These are phyloP conservation scores for Stentor roeselii DNA, from an alignment of 73 alveolate species.

Conservation along the genomic window DNA sequence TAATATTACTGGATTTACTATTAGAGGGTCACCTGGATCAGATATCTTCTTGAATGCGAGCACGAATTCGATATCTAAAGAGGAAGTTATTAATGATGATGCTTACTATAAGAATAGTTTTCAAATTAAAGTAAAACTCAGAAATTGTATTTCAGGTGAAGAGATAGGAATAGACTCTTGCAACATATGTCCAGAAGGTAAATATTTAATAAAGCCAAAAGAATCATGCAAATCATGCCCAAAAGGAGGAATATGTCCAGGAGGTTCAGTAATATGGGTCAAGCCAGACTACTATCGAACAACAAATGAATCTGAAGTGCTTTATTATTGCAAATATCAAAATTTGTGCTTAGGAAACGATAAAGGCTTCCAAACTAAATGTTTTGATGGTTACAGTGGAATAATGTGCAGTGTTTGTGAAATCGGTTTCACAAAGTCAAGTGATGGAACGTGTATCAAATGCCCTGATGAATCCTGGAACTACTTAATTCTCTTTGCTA, in stretches of 20 bases:
- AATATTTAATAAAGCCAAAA: neutral
- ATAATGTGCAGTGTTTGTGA: constrained; percentile 57
- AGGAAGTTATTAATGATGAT: neutral
- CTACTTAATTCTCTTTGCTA: constrained; percentile 34
- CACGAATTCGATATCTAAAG: neutral
- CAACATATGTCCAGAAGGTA: neutral
- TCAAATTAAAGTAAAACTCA: too few relatives aligned
- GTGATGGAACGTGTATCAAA: constrained; percentile 42
- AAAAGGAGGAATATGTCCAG: constrained; percentile 5
- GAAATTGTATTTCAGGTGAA: neutral
- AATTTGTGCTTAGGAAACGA: constrained; percentile 55
- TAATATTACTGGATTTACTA: neutral
- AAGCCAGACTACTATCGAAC: constrained; percentile 24
- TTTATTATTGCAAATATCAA: constrained; percentile 33
- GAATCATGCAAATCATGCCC: constrained; percentile 11
- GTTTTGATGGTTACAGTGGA: constrained; percentile 53
- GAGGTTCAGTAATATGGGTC: neutral
- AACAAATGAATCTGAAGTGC: neutral
- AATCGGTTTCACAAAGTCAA: constrained; percentile 56
- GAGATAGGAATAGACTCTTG: neutral
- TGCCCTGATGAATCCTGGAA: constrained; percentile 51
- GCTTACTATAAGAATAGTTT: neutral
- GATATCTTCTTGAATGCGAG: neutral
- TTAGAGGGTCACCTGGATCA: neutral
- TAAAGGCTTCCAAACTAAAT: constrained; percentile 34